Conservation (phyloP, 2,329 filamentous ascomycete species). For the Fusarium pseudocircinatum region DNA sequence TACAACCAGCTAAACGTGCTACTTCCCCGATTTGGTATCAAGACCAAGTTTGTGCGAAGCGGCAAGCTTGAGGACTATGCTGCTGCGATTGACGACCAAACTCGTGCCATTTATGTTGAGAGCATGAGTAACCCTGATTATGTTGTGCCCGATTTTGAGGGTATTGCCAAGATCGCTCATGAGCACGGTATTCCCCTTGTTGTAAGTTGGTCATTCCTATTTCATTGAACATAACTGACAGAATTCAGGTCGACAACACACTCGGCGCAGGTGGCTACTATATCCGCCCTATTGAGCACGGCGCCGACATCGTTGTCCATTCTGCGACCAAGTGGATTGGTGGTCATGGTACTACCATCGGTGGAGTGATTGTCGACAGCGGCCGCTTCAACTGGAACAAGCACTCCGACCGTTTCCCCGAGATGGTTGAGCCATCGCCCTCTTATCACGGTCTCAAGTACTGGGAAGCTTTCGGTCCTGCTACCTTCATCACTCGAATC, state of each 20-base stretch:
- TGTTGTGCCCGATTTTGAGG: conserved; percentile 91
- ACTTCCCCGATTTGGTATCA: conserved; percentile 83
- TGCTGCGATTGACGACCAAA: conserved; percentile 87
- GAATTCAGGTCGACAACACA: conserved; percentile 84
- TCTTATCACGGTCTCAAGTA: conserved; percentile 95
- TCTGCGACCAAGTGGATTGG: conserved; percentile 98
- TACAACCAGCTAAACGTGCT: conserved; percentile 98
- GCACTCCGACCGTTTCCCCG: conserved; percentile 84
- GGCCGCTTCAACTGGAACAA: conserved; percentile 96
- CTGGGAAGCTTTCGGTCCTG: conserved; percentile 87
- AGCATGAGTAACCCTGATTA: conserved; percentile 93
- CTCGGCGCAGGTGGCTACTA: conserved; percentile 95
- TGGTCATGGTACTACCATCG: conserved; percentile 92
- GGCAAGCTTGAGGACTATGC: conserved; percentile 83
- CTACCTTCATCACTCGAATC: conserved; percentile 84
- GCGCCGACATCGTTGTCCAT: conserved; percentile 93
- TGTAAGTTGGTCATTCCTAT: conserved; percentile 50
- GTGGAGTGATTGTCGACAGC: conserved; percentile 84
- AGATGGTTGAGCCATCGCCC: conserved; percentile 87
- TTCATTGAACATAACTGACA: not conserved
- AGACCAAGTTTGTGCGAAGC: conserved; percentile 86
- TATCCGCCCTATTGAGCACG: conserved; percentile 85
- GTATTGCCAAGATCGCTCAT: conserved; percentile 83
- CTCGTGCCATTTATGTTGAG: conserved; percentile 91
- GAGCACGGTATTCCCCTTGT: conserved; percentile 72